Base-by-base conservation (phyloP, 2,329 filamentous ascomycete genomes). In the Colletotrichum costaricense region DNA sequence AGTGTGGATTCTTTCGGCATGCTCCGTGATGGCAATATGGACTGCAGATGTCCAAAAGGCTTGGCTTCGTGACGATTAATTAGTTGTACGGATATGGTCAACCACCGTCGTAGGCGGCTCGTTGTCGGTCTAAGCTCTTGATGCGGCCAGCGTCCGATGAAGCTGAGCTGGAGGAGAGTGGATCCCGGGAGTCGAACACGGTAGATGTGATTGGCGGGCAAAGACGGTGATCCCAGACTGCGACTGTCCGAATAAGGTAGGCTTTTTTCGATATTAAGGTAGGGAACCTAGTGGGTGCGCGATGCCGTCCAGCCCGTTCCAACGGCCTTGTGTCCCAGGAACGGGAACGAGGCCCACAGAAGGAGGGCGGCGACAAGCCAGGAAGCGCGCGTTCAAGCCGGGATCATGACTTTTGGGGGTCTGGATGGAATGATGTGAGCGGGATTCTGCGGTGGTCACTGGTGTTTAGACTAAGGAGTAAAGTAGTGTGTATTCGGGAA, bases 301-400 rank as follows among this genome's bases (percentile, higher is more conserved):
- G 65, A 46, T 60, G 60, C 66, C 60, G 59, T 70, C 56, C 60
- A 65, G 56, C 54, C 67, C 67, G 70, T 63, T 35, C 26, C 46
- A 65, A 65, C 70, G 70, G 70, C 55, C 35, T 49, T 73, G 66
- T 46, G 67, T 60, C 35, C 70, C 67, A 70, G 66, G 60, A 65
- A 65, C 46, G 55, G 60, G 58, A 59, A 60, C 14, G 16, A 22
- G 70, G n/a, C 35, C 66, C 66, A 69, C 66, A 52, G 63, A 56
- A 71, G 56, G 67, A 71, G 63, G 33, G 63, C 71, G 56, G 69
- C 67, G 63, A 12, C 62, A 46, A 46, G 14, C 57, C 60, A 28
- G 42, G 42, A 30, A 49, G 30, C 52, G 42, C 66, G 66, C 64
- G 66, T 59, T 38, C 22, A 33, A 42, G 67, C 69, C 52, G 58